These are phyloP conservation scores for California macrophylla DNA, from an alignment of 441 rosid species.

Conservation along the genomic window DNA sequence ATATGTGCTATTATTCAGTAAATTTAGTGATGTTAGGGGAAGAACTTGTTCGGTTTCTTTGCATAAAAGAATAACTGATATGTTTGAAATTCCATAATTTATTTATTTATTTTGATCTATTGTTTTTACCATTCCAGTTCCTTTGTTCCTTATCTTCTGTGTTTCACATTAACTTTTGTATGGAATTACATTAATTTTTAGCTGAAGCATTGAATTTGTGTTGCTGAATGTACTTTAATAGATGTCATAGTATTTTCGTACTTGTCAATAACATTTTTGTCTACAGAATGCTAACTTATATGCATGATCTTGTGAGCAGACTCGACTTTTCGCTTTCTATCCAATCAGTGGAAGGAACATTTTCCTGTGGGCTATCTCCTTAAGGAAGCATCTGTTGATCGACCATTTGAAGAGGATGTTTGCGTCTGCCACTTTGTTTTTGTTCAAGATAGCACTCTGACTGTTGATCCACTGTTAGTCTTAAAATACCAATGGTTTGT, in stretches of 20 bases:
- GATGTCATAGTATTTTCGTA: conserved; percentile 2
- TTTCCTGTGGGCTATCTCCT: conserved; percentile 64
- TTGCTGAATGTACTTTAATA: conserved; percentile 13
- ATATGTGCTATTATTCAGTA: not conserved
- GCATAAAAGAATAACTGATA: not conserved
- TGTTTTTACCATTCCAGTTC: not conserved
- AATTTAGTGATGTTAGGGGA: not conserved
- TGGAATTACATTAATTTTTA: not conserved
- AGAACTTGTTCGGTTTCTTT: not conserved
- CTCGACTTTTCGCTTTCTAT: conserved; percentile 59
- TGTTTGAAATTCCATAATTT: not conserved
- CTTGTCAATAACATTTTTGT: conserved; percentile 10
- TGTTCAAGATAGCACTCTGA: conserved; percentile 49
- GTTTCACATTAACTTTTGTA: not conserved
- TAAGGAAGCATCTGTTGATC: conserved; percentile 71
- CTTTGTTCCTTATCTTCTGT: conserved; percentile 7
- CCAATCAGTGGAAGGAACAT: conserved; percentile 77
- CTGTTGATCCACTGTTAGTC: conserved; percentile 41
- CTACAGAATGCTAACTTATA: conserved; percentile 11
- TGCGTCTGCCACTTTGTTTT: conserved; percentile 68
- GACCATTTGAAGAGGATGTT: conserved; percentile 85
- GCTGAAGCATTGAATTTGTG: conserved; percentile 20
- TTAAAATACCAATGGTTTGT: conserved; percentile 77
- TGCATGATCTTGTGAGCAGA: conserved; percentile 42
- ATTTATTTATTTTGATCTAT: not conserved